Evolutionary conservation across 495 filamentous ascomycete genomes (phyloP).

Genomic region (Trichocladium antarcticum): DNA sequence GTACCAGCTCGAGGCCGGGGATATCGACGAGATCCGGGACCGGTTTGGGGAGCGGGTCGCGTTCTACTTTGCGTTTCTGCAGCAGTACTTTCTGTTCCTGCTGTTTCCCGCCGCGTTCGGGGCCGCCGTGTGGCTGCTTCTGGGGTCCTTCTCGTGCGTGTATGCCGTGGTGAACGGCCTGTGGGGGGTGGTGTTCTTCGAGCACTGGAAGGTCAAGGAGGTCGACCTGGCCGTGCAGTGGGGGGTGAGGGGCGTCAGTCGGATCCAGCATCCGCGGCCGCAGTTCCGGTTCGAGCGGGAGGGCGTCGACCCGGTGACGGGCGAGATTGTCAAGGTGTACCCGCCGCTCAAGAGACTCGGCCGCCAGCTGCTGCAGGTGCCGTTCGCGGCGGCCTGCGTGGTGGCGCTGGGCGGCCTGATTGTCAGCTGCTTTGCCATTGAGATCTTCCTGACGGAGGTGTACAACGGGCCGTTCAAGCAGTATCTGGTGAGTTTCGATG

Average conservation of each 20-base stretch:
- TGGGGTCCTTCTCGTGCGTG: conserved; percentile 73
- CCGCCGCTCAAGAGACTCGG: conserved; percentile 64
- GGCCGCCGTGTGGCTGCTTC: conserved; percentile 64
- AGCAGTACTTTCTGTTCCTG: conserved; percentile 82
- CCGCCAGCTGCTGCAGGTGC: conserved; percentile 74
- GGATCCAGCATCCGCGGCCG: conserved; percentile 62
- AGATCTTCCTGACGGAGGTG: conserved; percentile 90
- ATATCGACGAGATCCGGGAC: conserved; percentile 76
- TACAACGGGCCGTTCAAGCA: conserved; percentile 84
- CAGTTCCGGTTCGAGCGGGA: conserved; percentile 72
- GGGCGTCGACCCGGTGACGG: conserved; percentile 68
- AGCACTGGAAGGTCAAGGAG: conserved; percentile 96
- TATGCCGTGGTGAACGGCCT: conserved; percentile 74
- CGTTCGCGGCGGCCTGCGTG: conserved; percentile 68
- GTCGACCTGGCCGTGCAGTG: conserved; percentile 81
- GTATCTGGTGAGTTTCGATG: conserved; percentile 51
- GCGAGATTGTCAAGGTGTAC: conserved; percentile 69
- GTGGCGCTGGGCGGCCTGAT: conserved; percentile 68
- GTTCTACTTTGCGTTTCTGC: conserved; percentile 93
- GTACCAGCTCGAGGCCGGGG: conserved; percentile 63
- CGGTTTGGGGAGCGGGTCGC: conserved; percentile 88
- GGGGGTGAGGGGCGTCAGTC: conserved; percentile 80
- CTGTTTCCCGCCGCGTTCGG: conserved; percentile 79
- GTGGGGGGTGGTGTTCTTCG: conserved; percentile 85
- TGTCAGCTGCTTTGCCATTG: conserved; percentile 80